These are phyloP conservation scores for Platanthera guangdongensis DNA, from an alignment of 106 monocot species.

Conservation along the genomic window DNA sequence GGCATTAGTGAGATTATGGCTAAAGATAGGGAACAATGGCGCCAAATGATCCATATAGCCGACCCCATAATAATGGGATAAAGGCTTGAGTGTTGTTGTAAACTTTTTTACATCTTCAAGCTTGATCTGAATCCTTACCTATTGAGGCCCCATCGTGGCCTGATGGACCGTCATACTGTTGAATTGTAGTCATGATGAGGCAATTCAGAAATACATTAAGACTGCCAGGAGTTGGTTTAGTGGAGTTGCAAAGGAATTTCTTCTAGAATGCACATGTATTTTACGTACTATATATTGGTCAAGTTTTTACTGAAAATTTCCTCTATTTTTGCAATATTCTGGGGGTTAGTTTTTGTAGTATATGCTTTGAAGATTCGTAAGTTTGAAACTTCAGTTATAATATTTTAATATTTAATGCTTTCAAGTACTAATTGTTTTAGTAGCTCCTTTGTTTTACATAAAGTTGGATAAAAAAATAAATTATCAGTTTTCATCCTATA, in stretches of 20 bases:
- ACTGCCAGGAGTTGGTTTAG: not conserved
- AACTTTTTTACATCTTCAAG: not conserved
- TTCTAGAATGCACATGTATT: not conserved
- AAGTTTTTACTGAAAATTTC: not conserved
- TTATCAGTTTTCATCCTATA: not conserved
- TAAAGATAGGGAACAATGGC: no score
- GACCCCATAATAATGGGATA: no score
- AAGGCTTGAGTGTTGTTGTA: not conserved
- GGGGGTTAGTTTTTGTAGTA: not conserved
- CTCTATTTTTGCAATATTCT: not conserved
- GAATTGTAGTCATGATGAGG: not conserved
- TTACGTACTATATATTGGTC: not conserved
- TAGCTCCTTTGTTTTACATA: not conserved
- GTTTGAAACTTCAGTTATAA: not conserved
- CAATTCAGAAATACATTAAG: not conserved
- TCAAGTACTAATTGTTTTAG: not conserved
- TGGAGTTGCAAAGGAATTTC: not conserved
- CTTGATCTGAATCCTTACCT: not conserved
- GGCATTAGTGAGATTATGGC: no score
- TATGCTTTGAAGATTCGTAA: not conserved
- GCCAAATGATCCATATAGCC: no score
- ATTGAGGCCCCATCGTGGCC: not conserved
- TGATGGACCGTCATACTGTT: not conserved
- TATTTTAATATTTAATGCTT: constrained; percentile 1
- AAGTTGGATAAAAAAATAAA: not conserved